Evolutionary conservation across 164 flowering plant species (phyloP).

Genomic region (Berberis thunbergii): DNA sequence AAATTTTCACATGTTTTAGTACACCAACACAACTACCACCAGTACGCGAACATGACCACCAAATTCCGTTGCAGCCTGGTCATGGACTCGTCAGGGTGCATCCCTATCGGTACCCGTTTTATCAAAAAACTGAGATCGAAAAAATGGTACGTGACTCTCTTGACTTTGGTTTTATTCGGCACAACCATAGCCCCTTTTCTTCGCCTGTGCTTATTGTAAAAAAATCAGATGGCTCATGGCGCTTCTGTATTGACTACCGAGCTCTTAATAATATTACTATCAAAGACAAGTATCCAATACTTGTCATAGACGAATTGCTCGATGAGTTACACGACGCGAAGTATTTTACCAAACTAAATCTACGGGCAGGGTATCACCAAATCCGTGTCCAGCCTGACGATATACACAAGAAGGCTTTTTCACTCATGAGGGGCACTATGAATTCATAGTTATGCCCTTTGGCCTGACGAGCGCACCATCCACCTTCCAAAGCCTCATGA

Average conservation of each 20-base stretch:
- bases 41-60: not conserved
- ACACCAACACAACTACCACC: not conserved
- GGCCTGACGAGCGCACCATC: not conserved
- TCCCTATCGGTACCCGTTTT: not conserved
- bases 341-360: not conserved
- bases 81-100: not conserved
- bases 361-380: not conserved
- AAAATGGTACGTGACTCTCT: not conserved
- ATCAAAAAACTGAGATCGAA: not conserved
- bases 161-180: not conserved
- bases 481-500: constrained; percentile 1
- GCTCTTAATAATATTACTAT: not conserved
- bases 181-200: not conserved
- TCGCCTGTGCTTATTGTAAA: not conserved
- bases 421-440: not conserved
- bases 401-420: not conserved
- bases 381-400: not conserved
- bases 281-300: not conserved
- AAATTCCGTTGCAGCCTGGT: not conserved
- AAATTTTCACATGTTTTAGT: not conserved
- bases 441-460: not conserved
- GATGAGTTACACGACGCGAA: not conserved
- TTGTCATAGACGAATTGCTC: not conserved
- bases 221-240: not conserved
- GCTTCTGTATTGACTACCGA: not conserved